These are phyloP conservation scores for Neospermospora avenae DNA, from an alignment of 2,329 filamentous ascomycete genomes.

Conservation along the genomic window DNA sequence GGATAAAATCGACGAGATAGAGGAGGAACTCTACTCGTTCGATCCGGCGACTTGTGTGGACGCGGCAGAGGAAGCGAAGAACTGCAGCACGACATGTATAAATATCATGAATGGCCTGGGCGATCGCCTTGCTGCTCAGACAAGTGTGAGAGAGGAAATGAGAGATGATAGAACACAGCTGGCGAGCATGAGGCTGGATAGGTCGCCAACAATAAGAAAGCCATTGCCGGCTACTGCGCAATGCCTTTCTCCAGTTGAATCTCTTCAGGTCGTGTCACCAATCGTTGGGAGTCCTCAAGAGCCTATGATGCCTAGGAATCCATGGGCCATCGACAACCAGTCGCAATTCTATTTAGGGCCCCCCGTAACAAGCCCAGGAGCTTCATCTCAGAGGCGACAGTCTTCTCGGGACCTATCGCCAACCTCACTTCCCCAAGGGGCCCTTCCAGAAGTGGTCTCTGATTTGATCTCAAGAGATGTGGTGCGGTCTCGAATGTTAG, in stretches of 20 bases:
- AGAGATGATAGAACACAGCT: slow-evolving; percentile 17
- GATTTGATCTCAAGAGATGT: slow-evolving; percentile 28
- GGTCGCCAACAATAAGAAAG: slow-evolving; percentile 7
- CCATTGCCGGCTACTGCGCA: slow-evolving; percentile 10
- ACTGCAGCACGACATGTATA: slow-evolving; percentile 27
- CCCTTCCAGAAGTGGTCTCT: slow-evolving; percentile 1
- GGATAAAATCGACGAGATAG: slow-evolving; percentile 31
- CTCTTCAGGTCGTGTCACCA: slow-evolving; percentile 1
- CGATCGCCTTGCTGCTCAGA: slow-evolving; percentile 15
- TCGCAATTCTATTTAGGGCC: slow-evolving; percentile 20
- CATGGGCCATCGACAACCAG: slow-evolving; percentile 23
- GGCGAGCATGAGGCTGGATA: slow-evolving; percentile 15
- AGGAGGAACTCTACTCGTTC: slow-evolving; percentile 30
- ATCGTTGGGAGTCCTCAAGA: slow-evolving; percentile 5
- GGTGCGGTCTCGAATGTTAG: slow-evolving; percentile 23
- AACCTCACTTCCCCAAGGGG: slow-evolving; percentile 9
- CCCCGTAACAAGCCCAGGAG: slow-evolving; percentile 5
- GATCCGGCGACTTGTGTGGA: slow-evolving; percentile 22
- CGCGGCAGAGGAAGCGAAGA: slow-evolving; percentile 26
- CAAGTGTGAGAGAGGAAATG: not conserved
- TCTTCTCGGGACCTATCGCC: slow-evolving; percentile 24
- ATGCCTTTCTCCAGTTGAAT: slow-evolving; percentile 5
- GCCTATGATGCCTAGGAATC: slow-evolving; percentile 22
- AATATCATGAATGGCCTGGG: slow-evolving; percentile 26
- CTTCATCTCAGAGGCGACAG: slow-evolving; percentile 4